Percentiles rank a stretch among this genome's conserved stretches.
Conservation (phyloP, 345 rosid genomes). For the Hibiscus tridactylites region DNA sequence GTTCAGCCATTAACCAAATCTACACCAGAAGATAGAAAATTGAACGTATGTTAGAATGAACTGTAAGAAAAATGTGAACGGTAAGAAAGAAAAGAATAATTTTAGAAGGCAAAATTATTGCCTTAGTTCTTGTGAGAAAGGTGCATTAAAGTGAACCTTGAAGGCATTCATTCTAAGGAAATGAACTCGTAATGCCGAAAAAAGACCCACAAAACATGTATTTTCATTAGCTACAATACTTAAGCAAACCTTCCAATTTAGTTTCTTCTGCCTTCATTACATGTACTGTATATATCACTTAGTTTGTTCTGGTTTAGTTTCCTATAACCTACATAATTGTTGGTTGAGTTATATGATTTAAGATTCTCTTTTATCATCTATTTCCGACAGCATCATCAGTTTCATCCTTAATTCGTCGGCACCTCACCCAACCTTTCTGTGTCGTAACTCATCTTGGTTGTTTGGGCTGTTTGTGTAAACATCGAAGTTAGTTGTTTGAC, state of each 20-base stretch:
- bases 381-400: no score
- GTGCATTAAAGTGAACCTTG: background rate
- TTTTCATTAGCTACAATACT: background rate
- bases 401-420: no score
- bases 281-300: background rate
- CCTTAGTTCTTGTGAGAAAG: background rate
- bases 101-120: background rate
- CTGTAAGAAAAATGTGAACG: background rate
- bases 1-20: constrained; percentile 67
- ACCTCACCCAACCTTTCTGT: no score
- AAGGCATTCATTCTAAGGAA: background rate
- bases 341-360: background rate
- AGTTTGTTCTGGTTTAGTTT: no score
- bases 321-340: background rate
- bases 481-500: no score
- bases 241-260: background rate
- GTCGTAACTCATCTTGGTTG: no score
- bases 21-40: constrained; percentile 29
- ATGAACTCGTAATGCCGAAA: background rate
- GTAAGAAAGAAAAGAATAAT: background rate
- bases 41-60: constrained; percentile 22
- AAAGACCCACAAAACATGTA: background rate
- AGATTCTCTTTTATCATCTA: background rate
- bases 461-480: no score
- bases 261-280: background rate